Percentiles rank a stretch among this genome's conserved stretches.
phyloP scores from a whole-genome alignment of 2,329 filamentous ascomycete genomes.

The Tolypocladium guangdongense region DNA sequence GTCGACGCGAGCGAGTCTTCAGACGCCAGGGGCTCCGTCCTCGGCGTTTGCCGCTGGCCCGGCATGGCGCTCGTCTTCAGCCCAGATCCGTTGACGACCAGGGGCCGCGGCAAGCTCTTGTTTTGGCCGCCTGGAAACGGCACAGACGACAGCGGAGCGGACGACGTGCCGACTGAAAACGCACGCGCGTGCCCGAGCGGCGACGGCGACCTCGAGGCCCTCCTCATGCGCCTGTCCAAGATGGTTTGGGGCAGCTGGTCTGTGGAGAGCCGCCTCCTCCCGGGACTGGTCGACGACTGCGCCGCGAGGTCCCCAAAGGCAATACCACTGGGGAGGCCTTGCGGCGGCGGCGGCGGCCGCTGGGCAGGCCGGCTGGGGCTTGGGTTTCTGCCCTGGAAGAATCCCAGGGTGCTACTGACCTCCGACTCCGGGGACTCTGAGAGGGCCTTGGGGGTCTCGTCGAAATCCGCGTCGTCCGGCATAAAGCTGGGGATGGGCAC shows the following conservation, averaged over 20 bases:
- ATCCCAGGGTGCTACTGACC: slow-evolving; percentile 23
- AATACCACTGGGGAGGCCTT: slow-evolving; percentile 25
- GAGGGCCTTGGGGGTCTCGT: slow-evolving; percentile 29
- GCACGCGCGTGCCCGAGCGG: slow-evolving; percentile 39
- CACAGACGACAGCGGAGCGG: slow-evolving; percentile 25
- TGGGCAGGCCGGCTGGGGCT: slow-evolving; percentile 12
- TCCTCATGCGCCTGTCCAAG: slow-evolving; percentile 40
- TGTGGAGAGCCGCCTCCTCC: slow-evolving; percentile 37
- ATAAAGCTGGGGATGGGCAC: slow-evolving; percentile 44
- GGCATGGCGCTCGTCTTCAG: slow-evolving; percentile 19
- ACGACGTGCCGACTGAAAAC: slow-evolving; percentile 28
- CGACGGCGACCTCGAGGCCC: slow-evolving; percentile 45
- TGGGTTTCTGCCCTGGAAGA: slow-evolving; percentile 15
- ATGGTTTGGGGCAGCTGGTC: slow-evolving; percentile 44
- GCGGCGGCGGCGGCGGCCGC: slow-evolving; percentile 11
- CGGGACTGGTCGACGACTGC: slow-evolving; percentile 19
- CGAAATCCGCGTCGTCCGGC: slow-evolving; percentile 40
- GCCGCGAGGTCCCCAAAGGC: slow-evolving; percentile 37
- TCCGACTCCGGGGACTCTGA: slow-evolving; percentile 38
- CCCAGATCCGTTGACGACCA: slow-evolving; percentile 42
- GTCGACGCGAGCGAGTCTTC: slow-evolving; percentile 11
- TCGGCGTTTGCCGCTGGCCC: slow-evolving; percentile 10
- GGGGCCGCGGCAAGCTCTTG: slow-evolving; percentile 29
- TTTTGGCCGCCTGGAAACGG: slow-evolving; percentile 25
- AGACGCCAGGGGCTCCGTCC: slow-evolving; percentile 6